phyloP scores from a whole-genome alignment of 2,329 filamentous ascomycete species.

The Aspergillus sp. region DNA sequence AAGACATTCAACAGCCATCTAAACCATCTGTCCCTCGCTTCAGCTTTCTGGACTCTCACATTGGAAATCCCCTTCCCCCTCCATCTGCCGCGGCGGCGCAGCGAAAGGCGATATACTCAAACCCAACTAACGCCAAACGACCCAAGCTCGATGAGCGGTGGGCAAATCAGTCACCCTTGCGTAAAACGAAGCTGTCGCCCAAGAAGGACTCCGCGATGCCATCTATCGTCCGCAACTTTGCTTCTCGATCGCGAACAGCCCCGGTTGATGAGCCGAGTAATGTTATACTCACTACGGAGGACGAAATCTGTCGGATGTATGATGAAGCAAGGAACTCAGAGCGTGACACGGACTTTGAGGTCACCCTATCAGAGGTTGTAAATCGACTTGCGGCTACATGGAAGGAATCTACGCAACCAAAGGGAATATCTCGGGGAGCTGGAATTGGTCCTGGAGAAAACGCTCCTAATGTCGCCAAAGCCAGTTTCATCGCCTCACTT shows the following conservation, averaged over 20 bases:
- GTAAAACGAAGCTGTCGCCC: conserved; percentile 29
- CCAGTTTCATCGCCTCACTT: conserved; percentile 71
- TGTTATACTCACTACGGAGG: conserved; percentile 71
- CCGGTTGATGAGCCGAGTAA: conserved; percentile 64
- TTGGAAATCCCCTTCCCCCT: conserved; percentile 20
- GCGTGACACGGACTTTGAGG: conserved; percentile 24
- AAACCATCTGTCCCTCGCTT: conserved; percentile 14
- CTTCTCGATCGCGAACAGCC: conserved; percentile 52
- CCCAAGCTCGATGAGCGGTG: conserved; percentile 38
- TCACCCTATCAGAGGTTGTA: conserved; percentile 28
- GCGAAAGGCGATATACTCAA: conserved; percentile 38
- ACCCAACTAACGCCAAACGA: conserved; percentile 37
- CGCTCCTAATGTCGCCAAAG: conserved; percentile 65
- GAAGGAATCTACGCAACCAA: conserved; percentile 30
- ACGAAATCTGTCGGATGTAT: conserved; percentile 62
- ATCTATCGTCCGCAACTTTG: conserved; percentile 67
- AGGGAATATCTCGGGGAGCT: conserved; percentile 44
- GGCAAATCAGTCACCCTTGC: conserved; percentile 27
- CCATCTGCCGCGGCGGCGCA: conserved; percentile 10
- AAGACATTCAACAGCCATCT: conserved; percentile 19
- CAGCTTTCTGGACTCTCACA: conserved; percentile 28
- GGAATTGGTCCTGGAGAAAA: conserved; percentile 63
- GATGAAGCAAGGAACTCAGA: conserved; percentile 34
- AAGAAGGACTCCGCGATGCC: conserved; percentile 61
- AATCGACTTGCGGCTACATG: conserved; percentile 32